These are phyloP conservation scores for Parasarocladium wereldwijsianum DNA, from an alignment of 2,329 filamentous ascomycete genomes.

Conservation along the genomic window DNA sequence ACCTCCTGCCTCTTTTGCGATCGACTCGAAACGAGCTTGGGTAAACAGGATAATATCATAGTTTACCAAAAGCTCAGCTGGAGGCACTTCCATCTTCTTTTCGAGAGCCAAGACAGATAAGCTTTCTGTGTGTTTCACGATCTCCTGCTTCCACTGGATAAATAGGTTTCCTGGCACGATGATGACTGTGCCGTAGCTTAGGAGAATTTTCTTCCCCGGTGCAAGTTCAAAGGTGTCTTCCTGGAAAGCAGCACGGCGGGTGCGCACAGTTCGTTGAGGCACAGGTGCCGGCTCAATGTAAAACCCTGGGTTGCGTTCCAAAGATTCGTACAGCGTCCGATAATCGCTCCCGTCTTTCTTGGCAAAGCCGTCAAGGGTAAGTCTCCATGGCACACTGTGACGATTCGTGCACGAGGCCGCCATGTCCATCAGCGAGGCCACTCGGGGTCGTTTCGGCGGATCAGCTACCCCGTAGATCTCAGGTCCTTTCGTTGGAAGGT, in stretches of 20 bases:
- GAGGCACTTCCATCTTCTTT: constrained; percentile 38
- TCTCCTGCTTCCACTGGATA: constrained; percentile 72
- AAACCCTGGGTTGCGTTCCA: constrained; percentile 41
- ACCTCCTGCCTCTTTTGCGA: constrained; percentile 22
- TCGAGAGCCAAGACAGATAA: constrained; percentile 52
- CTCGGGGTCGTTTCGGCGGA: constrained; percentile 23
- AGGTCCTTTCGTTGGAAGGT: constrained; percentile 52
- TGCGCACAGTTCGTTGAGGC: no score
- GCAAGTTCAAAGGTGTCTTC: constrained; percentile 9
- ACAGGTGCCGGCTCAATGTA: constrained; percentile 40
- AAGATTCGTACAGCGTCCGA: constrained; percentile 35
- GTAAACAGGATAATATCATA: constrained; percentile 73
- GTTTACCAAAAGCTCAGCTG: constrained; percentile 38
- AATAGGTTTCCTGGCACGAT: constrained; percentile 74
- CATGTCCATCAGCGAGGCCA: constrained; percentile 61
- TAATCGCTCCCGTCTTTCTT: constrained; percentile 33
- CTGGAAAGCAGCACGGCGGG: constrained; percentile 11
- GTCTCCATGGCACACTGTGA: constrained; percentile 55
- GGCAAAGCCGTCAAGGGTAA: constrained; percentile 37
- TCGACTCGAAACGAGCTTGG: constrained; percentile 53
- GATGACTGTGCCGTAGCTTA: constrained; percentile 59
- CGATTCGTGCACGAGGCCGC: constrained; percentile 54
- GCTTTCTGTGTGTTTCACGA: constrained; percentile 57
- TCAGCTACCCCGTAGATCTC: constrained; percentile 35
- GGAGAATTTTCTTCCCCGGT: constrained; percentile 37